These are phyloP conservation scores for Reutealis trisperma DNA, from an alignment of 345 rosid species.

Conservation along the genomic window DNA sequence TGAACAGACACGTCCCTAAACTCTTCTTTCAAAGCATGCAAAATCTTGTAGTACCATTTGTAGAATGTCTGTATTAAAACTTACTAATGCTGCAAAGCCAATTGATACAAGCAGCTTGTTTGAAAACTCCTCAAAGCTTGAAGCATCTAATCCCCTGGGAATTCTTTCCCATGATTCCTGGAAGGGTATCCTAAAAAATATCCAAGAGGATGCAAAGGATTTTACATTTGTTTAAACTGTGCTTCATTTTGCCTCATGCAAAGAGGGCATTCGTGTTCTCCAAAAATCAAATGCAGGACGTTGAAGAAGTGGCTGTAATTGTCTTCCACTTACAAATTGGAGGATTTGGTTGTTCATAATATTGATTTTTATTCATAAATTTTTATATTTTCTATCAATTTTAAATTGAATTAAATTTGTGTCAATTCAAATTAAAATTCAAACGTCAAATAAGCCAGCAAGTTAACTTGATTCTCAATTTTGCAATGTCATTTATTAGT, in stretches of 20 bases:
- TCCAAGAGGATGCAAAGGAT: conserved; percentile 68
- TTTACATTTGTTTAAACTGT: conserved; percentile 70
- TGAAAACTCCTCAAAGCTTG: conserved; percentile 25
- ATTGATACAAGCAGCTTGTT: conserved; percentile 23
- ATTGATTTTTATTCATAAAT: no score
- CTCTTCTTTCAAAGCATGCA: no score
- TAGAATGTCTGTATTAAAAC: conserved; percentile 6
- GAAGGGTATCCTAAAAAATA: conserved; percentile 64
- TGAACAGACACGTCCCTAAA: no score
- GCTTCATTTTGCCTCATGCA: conserved; percentile 68
- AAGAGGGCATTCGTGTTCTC: conserved; percentile 78
- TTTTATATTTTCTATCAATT: no score
- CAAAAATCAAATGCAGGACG: conserved; percentile 71
- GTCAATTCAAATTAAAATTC: no score
- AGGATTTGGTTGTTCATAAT: no score
- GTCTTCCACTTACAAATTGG: no score
- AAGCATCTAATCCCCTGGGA: conserved; percentile 18
- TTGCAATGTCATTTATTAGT: no score
- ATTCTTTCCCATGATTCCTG: conserved; percentile 31
- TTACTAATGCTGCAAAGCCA: conserved; percentile 17
- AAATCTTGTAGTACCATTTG: no score
- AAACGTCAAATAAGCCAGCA: no score
- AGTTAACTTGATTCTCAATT: no score
- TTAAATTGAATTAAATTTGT: no score
- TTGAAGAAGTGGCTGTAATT: conserved; percentile 59